Base-by-base conservation (phyloP, 2,329 filamentous ascomycete species). In the Aspergillus sp. region DNA sequence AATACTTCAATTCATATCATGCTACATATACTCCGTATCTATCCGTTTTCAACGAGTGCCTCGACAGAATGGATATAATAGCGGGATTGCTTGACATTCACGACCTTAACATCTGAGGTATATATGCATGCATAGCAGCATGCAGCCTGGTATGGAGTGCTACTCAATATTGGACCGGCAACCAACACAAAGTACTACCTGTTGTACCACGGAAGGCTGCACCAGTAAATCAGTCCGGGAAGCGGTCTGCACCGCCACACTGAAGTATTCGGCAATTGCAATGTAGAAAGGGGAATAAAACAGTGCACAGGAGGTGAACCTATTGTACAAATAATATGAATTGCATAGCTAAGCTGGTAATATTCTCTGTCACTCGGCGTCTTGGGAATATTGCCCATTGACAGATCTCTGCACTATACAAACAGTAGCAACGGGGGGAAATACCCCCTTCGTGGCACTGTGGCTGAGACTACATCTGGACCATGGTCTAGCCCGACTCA, bases 401-500 rank as follows among this genome's bases (percentile, higher is more conserved):
- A 5, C 5, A 30, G 38, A 23, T 8, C 21, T 19, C 28, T 13
- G 17, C 5, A 51, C 38, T 43, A 39, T 64, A 60, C 63, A 32
- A 30, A 53, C 50, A 50, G 28, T 49, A 43, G 17, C 39, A 43
- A 30, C n/a, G 9, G 17, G 25, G 47, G 25, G 17, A 9, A 45
- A 4, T 32, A 32, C 32, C 19, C 25, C 47, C 25, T 30, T 32
- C 39, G 53, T 60, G 60, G 49, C 60, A 39, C 57, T 49, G 57
- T 62, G 60, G 61, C 66, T 64, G 62, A 62, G 57, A 64, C 61
- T 65, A 64, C 51, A 39, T 63, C 56, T 43, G 59, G 59, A 59
- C 56, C 63, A 64, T 51, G 66, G 65, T 63, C 66, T 66, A 56
- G 65, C 63, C 63, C 60, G 28, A 56, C 41, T 48, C 60, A 67